Percentiles rank a stretch among this genome's conserved stretches.
These are phyloP conservation scores for Penicillium turbatum DNA, from an alignment of 495 filamentous ascomycete species.

Conservation along the genomic window DNA sequence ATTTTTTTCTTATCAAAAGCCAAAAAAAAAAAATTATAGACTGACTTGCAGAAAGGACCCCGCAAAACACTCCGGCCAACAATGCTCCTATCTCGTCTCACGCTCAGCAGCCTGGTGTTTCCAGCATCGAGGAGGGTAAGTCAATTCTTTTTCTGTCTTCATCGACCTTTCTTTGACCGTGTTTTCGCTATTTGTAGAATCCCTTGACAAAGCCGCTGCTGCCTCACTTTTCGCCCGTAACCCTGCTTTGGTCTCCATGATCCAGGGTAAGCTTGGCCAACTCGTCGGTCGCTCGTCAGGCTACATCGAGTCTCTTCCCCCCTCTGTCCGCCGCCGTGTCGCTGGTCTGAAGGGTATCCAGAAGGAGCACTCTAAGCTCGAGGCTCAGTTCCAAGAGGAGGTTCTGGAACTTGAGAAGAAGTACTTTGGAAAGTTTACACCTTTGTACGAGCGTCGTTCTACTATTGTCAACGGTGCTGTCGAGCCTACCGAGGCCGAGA, in stretches of 20 bases:
- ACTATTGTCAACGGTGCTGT: conserved; percentile 83
- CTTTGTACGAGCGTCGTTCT: conserved; percentile 92
- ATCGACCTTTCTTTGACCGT: conserved; percentile 12
- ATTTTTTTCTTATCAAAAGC: conserved; percentile 18
- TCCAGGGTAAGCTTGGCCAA: conserved; percentile 89
- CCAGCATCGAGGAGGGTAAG: conserved; percentile 96
- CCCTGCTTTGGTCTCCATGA: conserved; percentile 89
- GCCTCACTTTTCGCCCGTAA: conserved; percentile 92
- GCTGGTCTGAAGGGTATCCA: conserved; percentile 95
- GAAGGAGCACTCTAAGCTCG: conserved; percentile 96
- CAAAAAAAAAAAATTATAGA: conserved; percentile 17
- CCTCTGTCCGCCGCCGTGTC: conserved; percentile 84
- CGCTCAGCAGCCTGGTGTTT: conserved; percentile 88
- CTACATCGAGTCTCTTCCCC: conserved; percentile 93
- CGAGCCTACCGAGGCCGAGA: conserved; percentile 82
- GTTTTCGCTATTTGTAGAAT: conserved; percentile 54
- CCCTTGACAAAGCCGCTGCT: conserved; percentile 78
- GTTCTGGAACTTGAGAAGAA: conserved; percentile 98
- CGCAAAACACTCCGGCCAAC: conserved; percentile 91
- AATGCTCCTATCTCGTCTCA: conserved; percentile 97
- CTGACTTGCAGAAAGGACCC: conserved; percentile 58
- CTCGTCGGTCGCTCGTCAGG: conserved; percentile 94
- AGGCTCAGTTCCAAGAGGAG: conserved; percentile 97
- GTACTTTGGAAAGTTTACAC: conserved; percentile 97
- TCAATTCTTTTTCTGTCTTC: conserved; percentile 20